Base-by-base conservation (phyloP, 148 eudicot species). In the Salicornia ramosissima region DNA sequence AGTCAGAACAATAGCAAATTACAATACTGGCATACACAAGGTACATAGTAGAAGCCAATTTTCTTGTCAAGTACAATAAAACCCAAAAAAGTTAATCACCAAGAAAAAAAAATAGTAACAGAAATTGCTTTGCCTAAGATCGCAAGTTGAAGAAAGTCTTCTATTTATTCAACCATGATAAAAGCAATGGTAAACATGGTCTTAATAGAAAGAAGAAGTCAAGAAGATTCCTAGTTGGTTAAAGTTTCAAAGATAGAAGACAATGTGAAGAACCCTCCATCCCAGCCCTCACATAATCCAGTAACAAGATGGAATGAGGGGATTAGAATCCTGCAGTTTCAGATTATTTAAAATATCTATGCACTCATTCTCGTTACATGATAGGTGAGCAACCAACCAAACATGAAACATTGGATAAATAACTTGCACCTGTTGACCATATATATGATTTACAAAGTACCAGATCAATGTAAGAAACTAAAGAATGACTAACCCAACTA, bases 401-500 rank as follows among this genome's bases (percentile, higher is more conserved):
- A 24, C 62, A 14, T 16, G 11, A 71, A 46, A 24, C 62, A 14
- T 26, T 28, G 24, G 28, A 14, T 46, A 61, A 26, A 45, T 46
- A 26, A 4, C 18, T 33, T 50, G 21, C 40, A 29, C 0, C 29
- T 1, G 11, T 33, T 5, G 18, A 15, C 16, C 10, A 51, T 11
- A 14, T 30, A 36, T 45, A 60, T 29, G 14, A 45, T 26, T 19
- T 29, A 30, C 33, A 51, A n/a, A 62, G 13, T 15, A 68, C 5
- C 22, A 70, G 28, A 47, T 14, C 45, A 43, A 15, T 25, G 33
- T 24, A 16, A 34, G 36, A 34, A 45, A 13, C 25, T 18, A 61
- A 45, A 21, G 54, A 49, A 21, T 46, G 72, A 64, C 86, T 75
- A 77, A 91, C 97, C 97, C 97, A 52, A 91, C 90, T 80, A 91